These are phyloP conservation scores for Suhomyces bribrorum DNA, from an alignment of 1,139 yeast genomes.

Conservation along the genomic window DNA sequence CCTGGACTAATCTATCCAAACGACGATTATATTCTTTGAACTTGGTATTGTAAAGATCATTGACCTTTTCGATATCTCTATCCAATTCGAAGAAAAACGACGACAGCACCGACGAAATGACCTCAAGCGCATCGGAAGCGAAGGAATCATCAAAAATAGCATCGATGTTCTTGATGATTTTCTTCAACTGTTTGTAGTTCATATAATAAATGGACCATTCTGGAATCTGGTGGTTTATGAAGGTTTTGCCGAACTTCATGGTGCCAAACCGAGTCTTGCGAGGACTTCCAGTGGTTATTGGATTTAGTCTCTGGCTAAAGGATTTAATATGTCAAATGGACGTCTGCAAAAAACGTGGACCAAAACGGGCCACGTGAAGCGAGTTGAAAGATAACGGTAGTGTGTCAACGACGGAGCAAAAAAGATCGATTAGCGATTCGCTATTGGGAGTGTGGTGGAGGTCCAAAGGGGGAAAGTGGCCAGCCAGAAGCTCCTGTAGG, in stretches of 20 bases:
- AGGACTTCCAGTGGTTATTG: no score
- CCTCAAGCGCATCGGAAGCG: conserved; percentile 12
- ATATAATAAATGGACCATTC: conserved; percentile 85
- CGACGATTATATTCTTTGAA: conserved; percentile 73
- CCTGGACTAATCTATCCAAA: conserved; percentile 47
- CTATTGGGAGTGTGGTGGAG: no score
- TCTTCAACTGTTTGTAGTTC: conserved; percentile 84
- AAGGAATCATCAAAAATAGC: conserved; percentile 36
- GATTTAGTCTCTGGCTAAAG: no score
- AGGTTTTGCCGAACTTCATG: conserved; percentile 87
- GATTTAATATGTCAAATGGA: no score
- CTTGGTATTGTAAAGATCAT: conserved; percentile 73
- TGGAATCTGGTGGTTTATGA: conserved; percentile 84
- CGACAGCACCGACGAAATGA: conserved; percentile 44
- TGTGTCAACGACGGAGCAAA: no score
- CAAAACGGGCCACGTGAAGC: conserved; percentile 1
- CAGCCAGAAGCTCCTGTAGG: no score
- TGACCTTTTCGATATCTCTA: conserved; percentile 79
- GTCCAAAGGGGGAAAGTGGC: no score
- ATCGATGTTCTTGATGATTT: conserved; percentile 61
- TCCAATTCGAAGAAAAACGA: conserved; percentile 80
- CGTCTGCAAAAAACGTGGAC: conserved; percentile 5
- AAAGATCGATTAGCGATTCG: no score
- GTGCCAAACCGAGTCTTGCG: background rate
- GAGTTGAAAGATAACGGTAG: conserved; percentile 5